Evolutionary conservation across 371 early-diverging fungal species (phyloP).

Genomic region (Mucor lusitanicus): DNA sequence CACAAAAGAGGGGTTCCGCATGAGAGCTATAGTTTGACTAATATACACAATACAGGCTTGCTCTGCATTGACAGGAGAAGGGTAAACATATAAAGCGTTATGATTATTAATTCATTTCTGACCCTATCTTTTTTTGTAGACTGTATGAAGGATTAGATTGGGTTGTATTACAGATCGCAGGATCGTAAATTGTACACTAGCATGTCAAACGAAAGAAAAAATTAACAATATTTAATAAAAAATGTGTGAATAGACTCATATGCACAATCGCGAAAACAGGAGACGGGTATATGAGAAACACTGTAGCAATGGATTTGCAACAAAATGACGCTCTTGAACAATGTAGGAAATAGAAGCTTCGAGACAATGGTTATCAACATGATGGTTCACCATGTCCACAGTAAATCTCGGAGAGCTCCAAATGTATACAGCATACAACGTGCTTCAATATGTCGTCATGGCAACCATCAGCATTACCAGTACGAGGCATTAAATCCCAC

Average conservation of each 20-base stretch:
- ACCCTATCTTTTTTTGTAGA: conserved; percentile 33
- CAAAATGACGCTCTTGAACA: no score
- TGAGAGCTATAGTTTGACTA: background rate
- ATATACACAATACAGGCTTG: conserved; percentile 46
- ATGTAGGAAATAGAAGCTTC: no score
- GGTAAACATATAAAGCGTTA: conserved; percentile 41
- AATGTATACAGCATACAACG: no score
- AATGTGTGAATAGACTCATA: background rate
- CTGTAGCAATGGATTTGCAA: no score
- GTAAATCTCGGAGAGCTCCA: no score
- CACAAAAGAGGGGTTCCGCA: background rate
- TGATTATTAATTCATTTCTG: background rate
- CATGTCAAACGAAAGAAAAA: background rate
- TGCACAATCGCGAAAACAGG: no score
- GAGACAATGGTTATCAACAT: no score
- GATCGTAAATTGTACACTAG: conserved; percentile 3
- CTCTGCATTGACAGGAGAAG: conserved; percentile 75
- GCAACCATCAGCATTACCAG: no score
- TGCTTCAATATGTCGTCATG: no score
- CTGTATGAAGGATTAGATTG: conserved; percentile 75
- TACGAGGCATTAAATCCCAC: no score
- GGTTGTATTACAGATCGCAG: conserved; percentile 62
- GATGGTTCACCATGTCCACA: no score
- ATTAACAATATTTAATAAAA: background rate
- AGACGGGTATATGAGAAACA: no score